phyloP scores from a whole-genome alignment of 148 eudicot species.

The Euryodendron excelsum region DNA sequence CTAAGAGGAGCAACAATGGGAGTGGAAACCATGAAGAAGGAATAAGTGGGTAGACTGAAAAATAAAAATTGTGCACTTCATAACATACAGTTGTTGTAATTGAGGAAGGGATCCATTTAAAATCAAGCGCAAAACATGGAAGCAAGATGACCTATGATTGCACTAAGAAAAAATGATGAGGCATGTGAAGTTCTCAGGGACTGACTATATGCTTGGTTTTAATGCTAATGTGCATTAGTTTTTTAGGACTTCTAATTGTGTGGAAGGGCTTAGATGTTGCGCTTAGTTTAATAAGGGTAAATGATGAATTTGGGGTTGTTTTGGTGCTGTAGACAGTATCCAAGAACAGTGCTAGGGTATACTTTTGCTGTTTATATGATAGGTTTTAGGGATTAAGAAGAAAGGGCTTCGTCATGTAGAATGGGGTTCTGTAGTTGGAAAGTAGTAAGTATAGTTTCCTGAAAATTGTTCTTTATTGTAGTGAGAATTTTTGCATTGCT shows the following conservation, averaged over 20 bases:
- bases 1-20: background rate
- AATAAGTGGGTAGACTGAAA: background rate
- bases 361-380: background rate
- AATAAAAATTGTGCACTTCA: background rate
- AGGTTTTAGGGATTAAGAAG: background rate
- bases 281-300: background rate
- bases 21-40: background rate
- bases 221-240: background rate
- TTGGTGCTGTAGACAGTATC: background rate
- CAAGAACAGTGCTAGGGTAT: background rate
- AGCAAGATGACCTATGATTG: background rate
- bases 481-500: background rate
- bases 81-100: background rate
- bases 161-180: background rate
- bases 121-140: background rate
- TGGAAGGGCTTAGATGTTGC: background rate
- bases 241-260: background rate
- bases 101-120: conserved; percentile 4
- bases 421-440: background rate
- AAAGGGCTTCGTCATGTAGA: background rate
- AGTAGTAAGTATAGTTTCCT: background rate
- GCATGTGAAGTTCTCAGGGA: background rate
- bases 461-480: background rate
- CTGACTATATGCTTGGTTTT: background rate
- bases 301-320: background rate